phyloP scores from a whole-genome alignment of 768 basidiomycete species.

The Terana coerulea region DNA sequence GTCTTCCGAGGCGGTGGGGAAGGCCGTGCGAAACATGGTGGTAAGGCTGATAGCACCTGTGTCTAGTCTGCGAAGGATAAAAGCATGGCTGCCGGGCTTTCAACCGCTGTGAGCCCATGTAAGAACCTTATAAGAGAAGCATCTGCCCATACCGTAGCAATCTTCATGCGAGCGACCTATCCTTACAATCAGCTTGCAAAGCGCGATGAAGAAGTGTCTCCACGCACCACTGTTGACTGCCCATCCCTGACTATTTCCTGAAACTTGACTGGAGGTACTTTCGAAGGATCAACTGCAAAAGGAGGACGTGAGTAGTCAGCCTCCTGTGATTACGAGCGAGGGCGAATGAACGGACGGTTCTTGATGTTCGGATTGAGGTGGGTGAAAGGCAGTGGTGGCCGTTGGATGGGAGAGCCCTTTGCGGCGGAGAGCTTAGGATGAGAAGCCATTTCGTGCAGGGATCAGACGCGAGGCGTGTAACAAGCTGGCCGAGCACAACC shows the following conservation, averaged over 20 bases:
- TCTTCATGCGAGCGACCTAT: slow-evolving; percentile 86
- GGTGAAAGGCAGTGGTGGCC: slow-evolving; percentile 18
- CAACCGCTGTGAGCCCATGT: slow-evolving; percentile 11
- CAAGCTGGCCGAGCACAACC: not conserved
- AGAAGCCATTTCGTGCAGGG: not conserved
- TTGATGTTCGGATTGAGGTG: slow-evolving; percentile 24
- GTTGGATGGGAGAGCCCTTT: not conserved
- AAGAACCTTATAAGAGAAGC: slow-evolving; percentile 5
- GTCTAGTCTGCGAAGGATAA: slow-evolving; percentile 91
- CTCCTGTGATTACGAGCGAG: too few relatives aligned
- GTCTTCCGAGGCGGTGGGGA: slow-evolving; percentile 72
- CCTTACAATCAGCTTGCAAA: slow-evolving; percentile 15
- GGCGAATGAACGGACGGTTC: slow-evolving; percentile 23
- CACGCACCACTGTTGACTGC: slow-evolving; percentile 74
- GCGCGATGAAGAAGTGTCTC: not conserved
- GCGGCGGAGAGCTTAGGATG: not conserved
- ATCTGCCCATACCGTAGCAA: slow-evolving; percentile 67
- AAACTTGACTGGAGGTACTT: slow-evolving; percentile 79
- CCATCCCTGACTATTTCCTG: slow-evolving; percentile 88
- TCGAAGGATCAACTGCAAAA: slow-evolving; percentile 35
- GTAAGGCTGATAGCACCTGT: slow-evolving; percentile 90
- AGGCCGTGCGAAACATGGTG: slow-evolving; percentile 96
- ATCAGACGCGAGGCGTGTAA: slow-evolving; percentile 1
- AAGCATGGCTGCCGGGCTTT: slow-evolving; percentile 79
- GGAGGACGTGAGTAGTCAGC: slow-evolving; percentile 29